Base-by-base conservation (phyloP, 1,284 basidiomycete species). In the Ceratobasidium sp. region DNA sequence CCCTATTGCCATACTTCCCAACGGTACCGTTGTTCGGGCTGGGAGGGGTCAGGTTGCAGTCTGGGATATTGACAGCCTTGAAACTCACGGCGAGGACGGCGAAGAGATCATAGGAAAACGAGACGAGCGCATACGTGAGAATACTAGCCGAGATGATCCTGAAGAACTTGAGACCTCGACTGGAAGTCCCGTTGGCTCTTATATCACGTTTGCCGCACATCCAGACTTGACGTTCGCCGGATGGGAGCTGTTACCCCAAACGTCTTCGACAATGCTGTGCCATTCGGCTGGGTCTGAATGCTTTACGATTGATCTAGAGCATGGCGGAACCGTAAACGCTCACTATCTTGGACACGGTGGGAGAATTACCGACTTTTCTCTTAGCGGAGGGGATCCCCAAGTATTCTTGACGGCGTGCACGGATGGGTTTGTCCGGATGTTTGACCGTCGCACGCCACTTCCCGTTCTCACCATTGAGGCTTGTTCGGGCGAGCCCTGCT, bases 271-370 rank as follows among this genome's bases (percentile, higher is more conserved):
- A 3, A 57, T 71, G 17, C n/a, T 71, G 23, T 71, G 20, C 23
- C 23, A 33, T 7, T 26, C 17, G 9, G 33, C 2, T 1, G n/a
- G 26, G 23, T 40, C 13, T 28, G 44, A 40, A 15, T 67, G 62
- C 62, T 26, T 42, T 20, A 40, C 44, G 48, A 52, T 77, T 26
- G 65, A 77, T 52, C 38, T 77, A 17, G 75, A 67, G 20, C 56
- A 56, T 26, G 59, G 20, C 23, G 75, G 75, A 33, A 40, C 52
- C 40, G 40, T 50, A 9, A 52, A 17, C 6, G 54, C 48, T 17
- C 42, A 44, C 38, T 77, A 68, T 23, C 33, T 77, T 20, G 75
- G 75, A 42, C 75, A 77, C 28, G 54, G 65, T 23, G 75, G 59
- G 9, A 15, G 10, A 13, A 26, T 77, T 10, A 23, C 38, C n/a